Evolutionary conservation across 176 grass and related monocot genomes (phyloP), one percentile per base, ranked within the genome.

Genomic region (Pontederia paniculata): DNA sequence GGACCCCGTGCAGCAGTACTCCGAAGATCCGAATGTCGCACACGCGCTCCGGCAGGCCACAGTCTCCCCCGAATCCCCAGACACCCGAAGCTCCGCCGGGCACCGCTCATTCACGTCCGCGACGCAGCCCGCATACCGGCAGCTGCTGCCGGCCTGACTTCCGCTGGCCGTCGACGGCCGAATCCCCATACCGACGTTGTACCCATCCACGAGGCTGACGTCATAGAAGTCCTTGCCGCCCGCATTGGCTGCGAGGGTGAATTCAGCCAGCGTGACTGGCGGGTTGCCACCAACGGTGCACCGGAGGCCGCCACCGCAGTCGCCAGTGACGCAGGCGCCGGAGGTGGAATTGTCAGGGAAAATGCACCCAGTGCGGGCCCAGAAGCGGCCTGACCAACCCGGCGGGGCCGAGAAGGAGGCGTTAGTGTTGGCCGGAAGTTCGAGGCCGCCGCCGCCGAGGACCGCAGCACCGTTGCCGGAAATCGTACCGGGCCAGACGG

Each of bases 111-210:
- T 96, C 69, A 96, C 82, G 66, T 96, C 85, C 2, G 73, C 76
- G 18, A 89, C 82, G 76, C 82, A 96, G 9, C 90, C 85, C 45
- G 90, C 76, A 65, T 86, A 96, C 12, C 62, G 73, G 73, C 85
- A 89, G 65, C 80, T 5, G 69, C 13, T 6, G 63, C 15, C 50
- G 0, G 13, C 55, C 11, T 15, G 14, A 13, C 9, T 11, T 6
- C 19, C 22, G 70, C 74, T 84, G 56, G 63, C 64, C 60, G 17
- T 13, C 0, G 81, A 82, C 10, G 73, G 50, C 51, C 10, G 37
- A 5, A 95, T 83, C 71, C 78, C 78, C 60, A 95, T 77, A 73
- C 89, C 89, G 12, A 89, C 76, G 60, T 97, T 90, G 78, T 90
- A 90, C 37, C 81, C 87, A 58, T 90, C 81, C 10, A 90, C 87